Evolutionary conservation across 164 flowering plant genomes (phyloP), one percentile per base, ranked within the genome.

Genomic region (Annona squamosa): DNA sequence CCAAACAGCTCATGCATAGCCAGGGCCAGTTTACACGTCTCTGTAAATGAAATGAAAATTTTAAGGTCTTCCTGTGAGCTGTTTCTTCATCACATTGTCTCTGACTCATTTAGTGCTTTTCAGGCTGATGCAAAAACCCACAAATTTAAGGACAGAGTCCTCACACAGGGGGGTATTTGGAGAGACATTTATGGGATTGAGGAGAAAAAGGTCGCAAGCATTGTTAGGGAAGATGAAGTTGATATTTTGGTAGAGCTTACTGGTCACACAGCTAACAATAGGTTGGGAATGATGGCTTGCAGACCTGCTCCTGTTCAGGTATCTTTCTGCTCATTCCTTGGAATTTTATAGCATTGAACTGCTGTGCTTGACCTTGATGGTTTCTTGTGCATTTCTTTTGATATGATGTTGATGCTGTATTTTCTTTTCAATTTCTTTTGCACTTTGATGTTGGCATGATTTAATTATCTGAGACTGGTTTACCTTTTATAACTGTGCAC

Each of bases 261-360:
- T 68, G 99, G 99, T 65, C 99, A 96, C 81, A 96, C 99, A 48
- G 98, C 99, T 10, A 96, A 96, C 76, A 96, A 96, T 80, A 96
- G 88, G 83, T 81, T 96, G 77, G 99, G 99, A 76, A 88, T 83
- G 85, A 91, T 96, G 98, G 97, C 98, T 61, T 96, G 98, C 80
- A 83, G 87, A 61, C 97, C 99, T 57, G 97, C 98, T 63, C 99
- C 99, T 56, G 73, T 96, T 76, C 99, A 96, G 98, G 99, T 92
- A 84, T 73, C 65, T 72, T 48, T 46, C 52, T 65, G 3, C 12
- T 9, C 52, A 67, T 71, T 46, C 46, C 46, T 46, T 78, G 52
- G 7, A 16, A 71, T 59, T 63, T 13, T 10, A 46, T 4, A 18
- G 10, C 48, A 43, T 63, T n/a, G 52, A 44, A 63, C 45, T 47